A percentile compares a stretch with the other conserved stretches of the same genome.
phyloP scores from a whole-genome alignment of 495 filamentous ascomycete genomes.

The Cryomyces minteri region DNA sequence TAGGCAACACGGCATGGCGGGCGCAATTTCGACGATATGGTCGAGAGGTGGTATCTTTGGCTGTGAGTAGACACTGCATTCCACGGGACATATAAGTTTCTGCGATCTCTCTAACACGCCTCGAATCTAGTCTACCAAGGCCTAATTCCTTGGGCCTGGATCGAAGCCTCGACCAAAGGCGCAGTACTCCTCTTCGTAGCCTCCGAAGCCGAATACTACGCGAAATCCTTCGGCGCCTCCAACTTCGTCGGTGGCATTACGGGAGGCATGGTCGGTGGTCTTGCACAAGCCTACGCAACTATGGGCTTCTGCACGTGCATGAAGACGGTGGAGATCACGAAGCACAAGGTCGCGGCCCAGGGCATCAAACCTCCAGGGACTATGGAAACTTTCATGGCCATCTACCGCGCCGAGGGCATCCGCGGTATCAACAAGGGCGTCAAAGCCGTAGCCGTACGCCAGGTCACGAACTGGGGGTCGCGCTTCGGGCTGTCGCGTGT shows the following conservation, averaged over 20 bases:
- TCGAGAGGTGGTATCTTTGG: constrained; percentile 81
- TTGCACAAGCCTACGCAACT: constrained; percentile 95
- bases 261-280: constrained; percentile 85
- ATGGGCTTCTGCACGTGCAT: constrained; percentile 99
- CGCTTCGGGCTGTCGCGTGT: constrained; percentile 84
- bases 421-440: constrained; percentile 94
- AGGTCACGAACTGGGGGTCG: constrained; percentile 98
- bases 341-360: constrained; percentile 74
- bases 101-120: too few species aligned
- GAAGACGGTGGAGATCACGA: constrained; percentile 99
- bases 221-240: constrained; percentile 57
- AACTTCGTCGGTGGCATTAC: constrained; percentile 77
- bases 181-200: constrained; percentile 98
- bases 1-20: constrained; percentile 68
- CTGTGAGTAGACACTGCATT: constrained; percentile 44
- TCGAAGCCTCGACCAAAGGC: constrained; percentile 98
- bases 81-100: neutral
- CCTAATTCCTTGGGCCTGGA: constrained; percentile 99
- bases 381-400: constrained; percentile 88
- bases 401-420: constrained; percentile 88
- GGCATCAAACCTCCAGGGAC: constrained; percentile 77
- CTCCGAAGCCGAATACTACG: constrained; percentile 91
- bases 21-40: constrained; percentile 77
- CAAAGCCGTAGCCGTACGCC: constrained; percentile 93
- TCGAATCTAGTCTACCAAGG: constrained; percentile 75